Percentiles rank a stretch among this genome's conserved stretches.
Conservation (phyloP, 495 filamentous ascomycete genomes). For the Podospora bellae-mahoneyi region DNA sequence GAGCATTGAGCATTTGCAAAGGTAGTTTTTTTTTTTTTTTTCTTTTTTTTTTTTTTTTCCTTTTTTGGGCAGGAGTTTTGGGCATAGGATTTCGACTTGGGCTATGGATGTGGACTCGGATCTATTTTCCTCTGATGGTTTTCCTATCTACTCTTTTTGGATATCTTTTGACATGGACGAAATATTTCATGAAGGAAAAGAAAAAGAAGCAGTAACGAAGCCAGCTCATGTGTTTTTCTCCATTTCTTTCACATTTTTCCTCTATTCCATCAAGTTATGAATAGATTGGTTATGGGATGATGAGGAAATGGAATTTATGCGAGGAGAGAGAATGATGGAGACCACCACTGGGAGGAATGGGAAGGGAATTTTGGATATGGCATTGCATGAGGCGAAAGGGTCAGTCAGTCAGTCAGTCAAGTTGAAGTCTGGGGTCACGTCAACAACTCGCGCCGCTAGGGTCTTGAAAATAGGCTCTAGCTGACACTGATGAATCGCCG, state of each 20-base stretch:
- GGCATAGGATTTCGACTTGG: slow-evolving; percentile 6
- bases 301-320: neutral
- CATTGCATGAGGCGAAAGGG: neutral
- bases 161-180: slow-evolving; percentile 11
- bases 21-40: slow-evolving; percentile 4
- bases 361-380: neutral
- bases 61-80: neutral
- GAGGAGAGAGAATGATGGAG: neutral
- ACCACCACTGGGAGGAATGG: neutral
- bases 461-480: neutral
- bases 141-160: slow-evolving; percentile 6
- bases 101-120: slow-evolving; percentile 1
- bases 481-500: neutral
- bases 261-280: neutral
- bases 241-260: neutral
- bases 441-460: neutral
- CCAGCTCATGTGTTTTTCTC: slow-evolving; percentile 17
- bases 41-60: neutral
- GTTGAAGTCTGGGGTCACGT: neutral
- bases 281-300: neutral
- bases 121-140: neutral
- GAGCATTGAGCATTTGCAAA: neutral
- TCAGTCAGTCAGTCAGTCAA: neutral
- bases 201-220: slow-evolving; percentile 33
- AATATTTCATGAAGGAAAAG: slow-evolving; percentile 9